Evolutionary conservation across 768 basidiomycete genomes (phyloP), one percentile per base, ranked within the genome.

Genomic region (Tremella mesenterica): DNA sequence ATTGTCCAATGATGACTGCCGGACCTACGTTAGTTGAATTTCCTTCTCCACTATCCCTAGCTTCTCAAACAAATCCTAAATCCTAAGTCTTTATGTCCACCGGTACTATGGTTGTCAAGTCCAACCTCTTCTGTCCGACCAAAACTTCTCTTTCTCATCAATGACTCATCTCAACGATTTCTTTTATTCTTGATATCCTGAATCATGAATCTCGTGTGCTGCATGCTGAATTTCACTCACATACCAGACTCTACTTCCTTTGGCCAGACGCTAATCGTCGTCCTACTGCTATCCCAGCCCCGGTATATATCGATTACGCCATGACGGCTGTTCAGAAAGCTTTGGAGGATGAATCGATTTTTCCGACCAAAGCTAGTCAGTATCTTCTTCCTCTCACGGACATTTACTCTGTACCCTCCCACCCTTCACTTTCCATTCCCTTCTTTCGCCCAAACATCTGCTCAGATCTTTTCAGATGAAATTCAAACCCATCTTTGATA

Each of bases 241-340:
- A 12, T 18, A 18, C 34, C 59, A 95, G 91, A 29, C 76, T 95
- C 68, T 91, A 88, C 73, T 96, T 95, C 75, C 84, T 84, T 1
- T 97, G 93, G 93, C 84, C 86, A 54, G 92, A 88, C 67, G 85
- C 88, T 64, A 86, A 84, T 66, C 86, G 90, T 54, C 88, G 89
- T 70, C 84, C 85, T 56, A 84, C 91, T 23, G 78, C 85, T 59
- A 79, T 96, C 0, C 84, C 93, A 1, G 93, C 93, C 13, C 90
- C 93, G 5, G 92, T 88, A 1, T 96, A 96, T 74, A 89, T 96
- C 65, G 93, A 96, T 77, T 93, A 88, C 59, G 93, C 96, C 64
- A 90, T 96, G 85, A 89, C 91, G 3, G 91, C 89, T 78, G 81
- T 95, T 25, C 93, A 97, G 73, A 91, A 87, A 69, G 79, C 93